Percentiles rank a stretch among this genome's conserved stretches.
Evolutionary conservation across 352 stramenopile genomes (phyloP).

Genomic region (Globisporangium paroecandrum): DNA sequence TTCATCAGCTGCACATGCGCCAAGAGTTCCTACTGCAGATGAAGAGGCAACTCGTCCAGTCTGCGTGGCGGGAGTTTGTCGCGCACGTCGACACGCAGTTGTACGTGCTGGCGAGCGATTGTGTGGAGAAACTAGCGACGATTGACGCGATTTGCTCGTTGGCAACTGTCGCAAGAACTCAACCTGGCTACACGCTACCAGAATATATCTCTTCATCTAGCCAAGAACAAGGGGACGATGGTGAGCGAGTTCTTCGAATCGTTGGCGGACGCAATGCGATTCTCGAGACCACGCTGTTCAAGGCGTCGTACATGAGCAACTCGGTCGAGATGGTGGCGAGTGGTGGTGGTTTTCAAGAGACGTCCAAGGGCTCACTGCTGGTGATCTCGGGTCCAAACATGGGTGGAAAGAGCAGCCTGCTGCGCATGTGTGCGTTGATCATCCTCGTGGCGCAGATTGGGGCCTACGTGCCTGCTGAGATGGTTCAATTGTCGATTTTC

Average conservation of each 20-base stretch:
- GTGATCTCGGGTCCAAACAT: slow-evolving; percentile 84
- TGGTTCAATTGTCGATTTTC: slow-evolving; percentile 40
- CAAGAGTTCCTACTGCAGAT: slow-evolving; percentile 30
- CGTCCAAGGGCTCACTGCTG: slow-evolving; percentile 17
- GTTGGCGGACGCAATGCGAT: slow-evolving; percentile 52
- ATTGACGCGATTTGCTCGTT: slow-evolving; percentile 72
- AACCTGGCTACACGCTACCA: slow-evolving; percentile 42
- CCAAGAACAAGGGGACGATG: not conserved
- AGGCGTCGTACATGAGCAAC: slow-evolving; percentile 36
- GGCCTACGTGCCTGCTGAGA: slow-evolving; percentile 49
- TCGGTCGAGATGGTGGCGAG: slow-evolving; percentile 22
- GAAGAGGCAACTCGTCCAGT: slow-evolving; percentile 28
- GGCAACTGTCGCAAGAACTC: slow-evolving; percentile 36
- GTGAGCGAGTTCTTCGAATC: slow-evolving; percentile 30
- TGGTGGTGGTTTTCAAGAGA: not conserved
- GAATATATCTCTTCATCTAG: slow-evolving; percentile 15
- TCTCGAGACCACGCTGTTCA: slow-evolving; percentile 39
- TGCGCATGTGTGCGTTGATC: slow-evolving; percentile 58
- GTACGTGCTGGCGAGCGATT: slow-evolving; percentile 38
- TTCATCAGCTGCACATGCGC: slow-evolving; percentile 32
- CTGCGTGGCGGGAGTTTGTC: slow-evolving; percentile 42
- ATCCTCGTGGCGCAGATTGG: slow-evolving; percentile 70
- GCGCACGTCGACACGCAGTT: slow-evolving; percentile 29
- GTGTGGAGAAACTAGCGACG: slow-evolving; percentile 39
- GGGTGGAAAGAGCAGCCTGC: slow-evolving; percentile 74